Evolutionary conservation across 176 grass and related monocot genomes (phyloP).

Genomic region (Miscanthus lutarioriparius): DNA sequence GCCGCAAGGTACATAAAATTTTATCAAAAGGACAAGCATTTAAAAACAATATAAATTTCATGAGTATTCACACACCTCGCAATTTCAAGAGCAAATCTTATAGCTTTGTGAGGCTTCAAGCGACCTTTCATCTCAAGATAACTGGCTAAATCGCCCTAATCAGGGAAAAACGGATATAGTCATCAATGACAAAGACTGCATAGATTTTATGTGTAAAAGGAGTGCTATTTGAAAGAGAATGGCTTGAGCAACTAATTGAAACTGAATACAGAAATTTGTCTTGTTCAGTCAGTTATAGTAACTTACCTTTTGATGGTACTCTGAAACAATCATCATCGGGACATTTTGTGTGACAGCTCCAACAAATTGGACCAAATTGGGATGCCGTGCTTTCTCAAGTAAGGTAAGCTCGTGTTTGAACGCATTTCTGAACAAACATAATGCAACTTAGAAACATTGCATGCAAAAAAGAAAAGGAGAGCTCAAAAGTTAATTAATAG

Average conservation of each 20-base stretch:
- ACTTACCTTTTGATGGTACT: conserved; percentile 84
- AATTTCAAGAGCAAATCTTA: conserved; percentile 89
- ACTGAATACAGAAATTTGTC: not conserved
- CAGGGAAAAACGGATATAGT: conserved; percentile 17
- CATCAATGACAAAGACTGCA: not conserved
- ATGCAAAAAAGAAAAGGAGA: conserved; percentile 17
- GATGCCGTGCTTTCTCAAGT: conserved; percentile 86
- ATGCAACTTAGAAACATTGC: conserved; percentile 14
- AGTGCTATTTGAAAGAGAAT: not conserved
- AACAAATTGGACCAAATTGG: conserved; percentile 97
- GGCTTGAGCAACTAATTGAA: not conserved
- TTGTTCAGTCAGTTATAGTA: conserved; percentile 2
- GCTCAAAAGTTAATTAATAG: not conserved
- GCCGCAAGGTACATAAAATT: conserved; percentile 11
- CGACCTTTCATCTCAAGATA: conserved; percentile 82
- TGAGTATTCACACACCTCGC: conserved; percentile 61
- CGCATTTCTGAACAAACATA: conserved; percentile 66
- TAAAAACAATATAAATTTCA: conserved; percentile 10
- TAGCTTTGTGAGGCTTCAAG: conserved; percentile 61
- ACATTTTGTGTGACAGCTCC: conserved; percentile 95
- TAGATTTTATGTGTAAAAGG: conserved; percentile 21
- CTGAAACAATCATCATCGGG: conserved; percentile 98
- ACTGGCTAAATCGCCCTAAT: conserved; percentile 82
- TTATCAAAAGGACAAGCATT: no score
- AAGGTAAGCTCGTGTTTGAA: conserved; percentile 91